Evolutionary conservation across 257 asterid species (phyloP).

Genomic region (Orobanche coerulescens): DNA sequence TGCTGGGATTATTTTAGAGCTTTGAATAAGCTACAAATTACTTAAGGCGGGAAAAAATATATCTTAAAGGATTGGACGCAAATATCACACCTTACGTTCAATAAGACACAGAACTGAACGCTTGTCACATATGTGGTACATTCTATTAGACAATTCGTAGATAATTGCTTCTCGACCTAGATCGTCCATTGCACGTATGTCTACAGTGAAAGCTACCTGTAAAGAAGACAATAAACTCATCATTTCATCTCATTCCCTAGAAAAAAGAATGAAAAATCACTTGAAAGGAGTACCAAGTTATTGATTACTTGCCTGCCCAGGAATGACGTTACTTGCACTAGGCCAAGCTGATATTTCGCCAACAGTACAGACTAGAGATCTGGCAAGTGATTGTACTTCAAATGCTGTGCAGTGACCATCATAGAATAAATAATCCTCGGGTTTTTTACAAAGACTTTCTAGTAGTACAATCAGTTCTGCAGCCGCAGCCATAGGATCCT

Average conservation of each 20-base stretch:
- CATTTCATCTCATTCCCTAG: background rate
- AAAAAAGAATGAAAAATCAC: too few species aligned
- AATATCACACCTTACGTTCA: constrained; percentile 67
- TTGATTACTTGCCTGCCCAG: constrained; percentile 82
- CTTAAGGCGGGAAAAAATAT: background rate
- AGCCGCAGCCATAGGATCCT: constrained; percentile 94
- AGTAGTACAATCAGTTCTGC: constrained; percentile 80
- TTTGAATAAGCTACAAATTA: constrained; percentile 20
- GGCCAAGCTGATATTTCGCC: constrained; percentile 99
- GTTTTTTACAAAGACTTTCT: constrained; percentile 81
- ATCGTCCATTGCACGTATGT: constrained; percentile 88
- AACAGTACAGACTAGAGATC: constrained; percentile 95
- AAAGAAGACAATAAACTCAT: background rate
- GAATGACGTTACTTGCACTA: constrained; percentile 93
- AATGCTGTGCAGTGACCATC: constrained; percentile 63
- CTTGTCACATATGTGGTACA: constrained; percentile 60
- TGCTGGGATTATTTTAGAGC: constrained; percentile 46
- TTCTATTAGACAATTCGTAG: constrained; percentile 59
- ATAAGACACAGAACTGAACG: constrained; percentile 74
- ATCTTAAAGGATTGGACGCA: background rate
- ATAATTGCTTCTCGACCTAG: constrained; percentile 82
- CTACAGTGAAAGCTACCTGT: constrained; percentile 87
- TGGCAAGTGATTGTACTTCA: constrained; percentile 59
- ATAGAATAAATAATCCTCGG: constrained; percentile 66
- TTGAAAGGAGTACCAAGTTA: background rate